Conservation (phyloP, 441 rosid genomes). For the Jatropha multifida region DNA sequence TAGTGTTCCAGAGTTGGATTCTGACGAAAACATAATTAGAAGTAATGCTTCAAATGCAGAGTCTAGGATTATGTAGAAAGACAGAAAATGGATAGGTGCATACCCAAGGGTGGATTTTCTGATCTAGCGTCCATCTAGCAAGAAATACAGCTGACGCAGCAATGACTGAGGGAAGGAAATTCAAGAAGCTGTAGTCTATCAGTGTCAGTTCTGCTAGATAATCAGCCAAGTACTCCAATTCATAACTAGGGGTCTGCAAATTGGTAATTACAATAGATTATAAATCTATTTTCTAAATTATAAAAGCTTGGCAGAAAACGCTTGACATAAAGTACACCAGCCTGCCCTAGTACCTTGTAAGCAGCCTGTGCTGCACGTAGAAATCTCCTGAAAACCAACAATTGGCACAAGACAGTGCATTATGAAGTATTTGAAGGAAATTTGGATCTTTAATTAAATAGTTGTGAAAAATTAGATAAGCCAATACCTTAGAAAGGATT, state of each 20-base stretch:
- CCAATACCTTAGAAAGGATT: conserved; percentile 76
- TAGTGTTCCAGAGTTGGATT: conserved; percentile 77
- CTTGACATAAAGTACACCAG: background rate
- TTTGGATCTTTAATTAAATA: background rate
- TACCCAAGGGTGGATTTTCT: conserved; percentile 76
- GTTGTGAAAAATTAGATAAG: conserved; percentile 7
- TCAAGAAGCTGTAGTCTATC: conserved; percentile 55
- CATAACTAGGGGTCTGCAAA: conserved; percentile 53
- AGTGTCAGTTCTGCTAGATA: conserved; percentile 74
- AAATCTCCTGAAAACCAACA: conserved; percentile 61
- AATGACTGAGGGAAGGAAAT: conserved; percentile 61
- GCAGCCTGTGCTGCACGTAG: conserved; percentile 74
- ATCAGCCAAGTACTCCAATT: conserved; percentile 73
- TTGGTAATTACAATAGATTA: conserved; percentile 14
- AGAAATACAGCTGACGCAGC: conserved; percentile 87
- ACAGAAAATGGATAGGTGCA: conserved; percentile 20
- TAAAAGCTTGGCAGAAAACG: background rate
- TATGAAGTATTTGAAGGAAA: conserved; percentile 1
- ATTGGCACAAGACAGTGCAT: conserved; percentile 10
- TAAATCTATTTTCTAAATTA: conserved; percentile 20
- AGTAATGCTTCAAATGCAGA: conserved; percentile 19
- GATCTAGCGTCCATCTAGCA: conserved; percentile 78
- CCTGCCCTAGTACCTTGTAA: conserved; percentile 41
- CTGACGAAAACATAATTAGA: conserved; percentile 40
- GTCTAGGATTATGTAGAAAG: conserved; percentile 14